Evolutionary conservation across 176 grass and related monocot species (phyloP).

Genomic region (Zizania latifolia): DNA sequence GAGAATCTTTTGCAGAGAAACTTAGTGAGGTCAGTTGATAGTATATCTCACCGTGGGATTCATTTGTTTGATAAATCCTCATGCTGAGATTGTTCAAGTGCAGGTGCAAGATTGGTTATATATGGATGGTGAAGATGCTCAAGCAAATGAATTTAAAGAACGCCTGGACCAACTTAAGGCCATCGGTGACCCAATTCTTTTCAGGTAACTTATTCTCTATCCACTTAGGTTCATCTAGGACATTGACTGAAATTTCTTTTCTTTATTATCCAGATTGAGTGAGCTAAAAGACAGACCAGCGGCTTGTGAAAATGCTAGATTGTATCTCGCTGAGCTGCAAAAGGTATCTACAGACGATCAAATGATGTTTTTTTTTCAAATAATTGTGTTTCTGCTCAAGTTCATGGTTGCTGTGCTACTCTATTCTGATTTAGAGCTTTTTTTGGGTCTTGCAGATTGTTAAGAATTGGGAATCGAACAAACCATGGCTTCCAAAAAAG

Average conservation of each 20-base stretch:
- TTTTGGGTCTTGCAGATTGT: slow-evolving; percentile 48
- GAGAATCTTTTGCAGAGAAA: slow-evolving; percentile 66
- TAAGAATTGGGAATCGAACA: slow-evolving; percentile 81
- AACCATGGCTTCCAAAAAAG: slow-evolving; percentile 74
- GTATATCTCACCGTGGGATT: neutral
- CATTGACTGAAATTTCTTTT: slow-evolving; percentile 9
- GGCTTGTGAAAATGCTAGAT: slow-evolving; percentile 66
- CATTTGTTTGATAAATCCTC: slow-evolving; percentile 8
- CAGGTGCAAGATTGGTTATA: slow-evolving; percentile 89
- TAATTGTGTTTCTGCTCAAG: neutral
- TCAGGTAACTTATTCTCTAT: slow-evolving; percentile 52
- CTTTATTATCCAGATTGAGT: slow-evolving; percentile 54
- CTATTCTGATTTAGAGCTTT: neutral
- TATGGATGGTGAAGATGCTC: slow-evolving; percentile 75
- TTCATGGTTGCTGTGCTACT: neutral
- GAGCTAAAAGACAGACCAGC: slow-evolving; percentile 67
- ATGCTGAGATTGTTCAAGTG: slow-evolving; percentile 12
- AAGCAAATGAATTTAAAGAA: slow-evolving; percentile 70
- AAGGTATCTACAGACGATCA: slow-evolving; percentile 18
- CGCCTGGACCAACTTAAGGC: slow-evolving; percentile 60
- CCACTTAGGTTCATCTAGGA: neutral
- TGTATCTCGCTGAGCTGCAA: slow-evolving; percentile 73
- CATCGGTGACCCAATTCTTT: slow-evolving; percentile 84
- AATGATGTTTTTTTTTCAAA: neutral
- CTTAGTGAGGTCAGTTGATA: slow-evolving; percentile 70